Evolutionary conservation across 805 yeast genomes (phyloP), one percentile per base, ranked within the genome.

Genomic region (Candida tibetensis): DNA sequence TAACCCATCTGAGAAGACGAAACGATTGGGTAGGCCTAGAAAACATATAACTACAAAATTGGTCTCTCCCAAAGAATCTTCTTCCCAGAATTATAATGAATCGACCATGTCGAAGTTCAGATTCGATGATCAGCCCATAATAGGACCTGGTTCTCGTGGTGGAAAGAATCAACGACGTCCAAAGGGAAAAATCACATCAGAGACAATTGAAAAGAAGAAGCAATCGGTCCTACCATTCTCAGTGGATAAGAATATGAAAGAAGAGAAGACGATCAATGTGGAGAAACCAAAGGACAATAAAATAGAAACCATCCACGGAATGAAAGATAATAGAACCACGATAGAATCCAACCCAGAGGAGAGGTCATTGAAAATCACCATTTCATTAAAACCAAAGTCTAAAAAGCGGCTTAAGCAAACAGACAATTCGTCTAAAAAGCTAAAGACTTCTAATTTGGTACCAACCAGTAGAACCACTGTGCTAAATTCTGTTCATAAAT

Each of bases 81-180:
- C 64, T 4, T 42, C 55, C 10, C 45, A 53, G 25, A 66, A 66
- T 44, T 52, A 47, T 34, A 59, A 55, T 17, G 55, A 58, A 36
- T 51, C 70, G 2, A 53, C 57, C 17, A 38, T 58, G 18, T 55
- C 66, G 28, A 57, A 55, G 43, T 65, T 64, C 36, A 42, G 70
- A 21, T 49, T 65, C n/a, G 68, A 64, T 46, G 42, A 49, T 13
- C 44, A 47, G 16, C 70, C 70, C 0, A 41, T 66, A 1, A 63
- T 55, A 34, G 71, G 71, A 0, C 69, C 69, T 1, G 71, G 70
- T 3, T 62, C 69, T 8, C 52, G 71, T 15, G 71, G 72, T 4
- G 71, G 71, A 2, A 56, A 49, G 32, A 31, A 39, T 8, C 47
- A 46, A 4, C 39, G 50, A 3, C 38, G 52, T 23, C 60, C 56